These are phyloP conservation scores for Gentiana straminea DNA, from an alignment of 257 asterid species.

Conservation along the genomic window DNA sequence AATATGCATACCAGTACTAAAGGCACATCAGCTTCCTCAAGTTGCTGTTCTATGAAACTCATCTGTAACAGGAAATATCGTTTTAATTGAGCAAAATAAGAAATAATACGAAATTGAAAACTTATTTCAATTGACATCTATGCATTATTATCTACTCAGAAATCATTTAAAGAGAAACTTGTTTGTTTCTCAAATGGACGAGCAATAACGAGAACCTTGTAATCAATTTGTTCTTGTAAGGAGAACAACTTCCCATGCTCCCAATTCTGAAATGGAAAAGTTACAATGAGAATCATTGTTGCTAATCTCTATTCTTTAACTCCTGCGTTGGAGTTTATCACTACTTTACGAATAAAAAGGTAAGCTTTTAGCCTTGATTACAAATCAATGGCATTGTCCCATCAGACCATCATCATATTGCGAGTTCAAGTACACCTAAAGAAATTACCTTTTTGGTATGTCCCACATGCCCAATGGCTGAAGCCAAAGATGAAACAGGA, in stretches of 20 bases:
- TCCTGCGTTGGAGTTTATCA: neutral
- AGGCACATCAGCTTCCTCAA: slow-evolving; percentile 45
- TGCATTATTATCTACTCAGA: neutral
- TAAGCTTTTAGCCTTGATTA: neutral
- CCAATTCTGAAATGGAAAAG: slow-evolving; percentile 50
- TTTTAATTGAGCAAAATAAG: neutral
- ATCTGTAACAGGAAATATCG: slow-evolving; percentile 31
- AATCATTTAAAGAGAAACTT: neutral
- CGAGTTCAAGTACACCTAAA: neutral
- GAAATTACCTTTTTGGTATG: slow-evolving; percentile 59
- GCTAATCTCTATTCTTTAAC: too few species aligned
- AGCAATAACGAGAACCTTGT: slow-evolving; percentile 45
- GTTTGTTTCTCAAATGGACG: neutral
- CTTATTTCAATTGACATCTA: neutral
- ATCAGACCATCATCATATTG: neutral
- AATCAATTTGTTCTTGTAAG: slow-evolving; percentile 78
- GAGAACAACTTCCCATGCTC: slow-evolving; percentile 74
- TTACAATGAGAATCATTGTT: neutral
- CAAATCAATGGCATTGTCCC: slow-evolving; percentile 1
- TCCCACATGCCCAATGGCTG: slow-evolving; percentile 67
- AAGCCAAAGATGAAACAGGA: slow-evolving; percentile 16
- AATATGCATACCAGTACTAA: slow-evolving; percentile 51
- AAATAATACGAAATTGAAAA: neutral
- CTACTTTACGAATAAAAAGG: neutral
- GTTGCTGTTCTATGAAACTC: slow-evolving; percentile 61